Evolutionary conservation across 495 filamentous ascomycete species (phyloP).

Genomic region (Daldinia loculata): DNA sequence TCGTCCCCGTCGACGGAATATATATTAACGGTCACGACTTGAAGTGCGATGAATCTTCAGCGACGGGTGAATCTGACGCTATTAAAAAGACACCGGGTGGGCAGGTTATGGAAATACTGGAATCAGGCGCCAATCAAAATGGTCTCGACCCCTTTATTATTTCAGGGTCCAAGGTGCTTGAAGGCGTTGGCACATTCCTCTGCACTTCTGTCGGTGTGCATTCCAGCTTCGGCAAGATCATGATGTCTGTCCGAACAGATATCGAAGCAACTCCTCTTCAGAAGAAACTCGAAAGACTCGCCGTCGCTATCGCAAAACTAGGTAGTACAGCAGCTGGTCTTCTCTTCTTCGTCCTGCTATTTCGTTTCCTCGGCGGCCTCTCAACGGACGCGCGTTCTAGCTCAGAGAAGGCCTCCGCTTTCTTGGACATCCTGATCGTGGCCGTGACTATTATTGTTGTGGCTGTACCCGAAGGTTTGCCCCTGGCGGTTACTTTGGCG

Average conservation of each 20-base stretch:
- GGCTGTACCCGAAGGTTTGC: slow-evolving; percentile 84
- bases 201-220: slow-evolving; percentile 78
- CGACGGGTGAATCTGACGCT: slow-evolving; percentile 77
- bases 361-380: slow-evolving; percentile 76
- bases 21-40: slow-evolving; percentile 76
- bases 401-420: slow-evolving; percentile 73
- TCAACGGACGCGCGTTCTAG: slow-evolving; percentile 54
- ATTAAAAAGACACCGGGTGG: slow-evolving; percentile 68
- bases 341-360: slow-evolving; percentile 78
- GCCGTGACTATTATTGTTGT: slow-evolving; percentile 84
- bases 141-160: slow-evolving; percentile 80
- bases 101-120: slow-evolving; percentile 70
- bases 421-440: slow-evolving; percentile 83
- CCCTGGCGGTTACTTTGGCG: slow-evolving; percentile 81
- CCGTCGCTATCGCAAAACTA: slow-evolving; percentile 80
- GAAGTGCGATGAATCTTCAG: slow-evolving; percentile 81
- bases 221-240: slow-evolving; percentile 78
- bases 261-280: slow-evolving; percentile 81
- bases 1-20: slow-evolving; percentile 84
- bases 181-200: slow-evolving; percentile 81
- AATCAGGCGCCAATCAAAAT: slow-evolving; percentile 61
- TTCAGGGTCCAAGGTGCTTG: slow-evolving; percentile 80
- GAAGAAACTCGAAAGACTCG: slow-evolving; percentile 77
- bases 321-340: slow-evolving; percentile 74
- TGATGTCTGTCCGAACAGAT: slow-evolving; percentile 83